Evolutionary conservation across 2,329 filamentous ascomycete genomes (phyloP).

Genomic region (Apiospora sp.): DNA sequence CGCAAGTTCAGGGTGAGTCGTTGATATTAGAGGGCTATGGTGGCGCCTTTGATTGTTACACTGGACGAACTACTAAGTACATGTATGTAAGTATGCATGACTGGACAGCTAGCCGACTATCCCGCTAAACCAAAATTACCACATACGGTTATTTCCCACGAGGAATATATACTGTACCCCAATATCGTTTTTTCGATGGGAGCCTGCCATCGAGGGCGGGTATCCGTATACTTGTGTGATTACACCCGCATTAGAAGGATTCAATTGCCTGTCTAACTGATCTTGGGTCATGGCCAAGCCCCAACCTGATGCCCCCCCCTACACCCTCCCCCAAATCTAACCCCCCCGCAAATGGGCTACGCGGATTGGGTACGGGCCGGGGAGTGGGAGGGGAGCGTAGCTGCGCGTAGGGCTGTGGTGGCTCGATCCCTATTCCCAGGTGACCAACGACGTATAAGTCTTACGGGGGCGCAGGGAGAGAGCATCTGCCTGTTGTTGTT

Average conservation of each 20-base stretch:
- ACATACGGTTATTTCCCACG: too few species aligned
- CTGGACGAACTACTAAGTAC: neutral
- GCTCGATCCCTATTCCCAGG: neutral
- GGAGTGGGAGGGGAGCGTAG: neutral
- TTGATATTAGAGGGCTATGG: neutral
- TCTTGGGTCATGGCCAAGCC: neutral
- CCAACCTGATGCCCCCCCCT: neutral
- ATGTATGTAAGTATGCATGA: too few species aligned
- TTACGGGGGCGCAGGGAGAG: slow-evolving; percentile 12
- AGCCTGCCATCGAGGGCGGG: neutral
- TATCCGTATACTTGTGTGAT: neutral
- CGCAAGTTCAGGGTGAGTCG: too few species aligned
- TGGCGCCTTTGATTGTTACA: neutral
- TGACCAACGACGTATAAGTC: neutral
- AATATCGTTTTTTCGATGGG: neutral
- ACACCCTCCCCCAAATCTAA: neutral
- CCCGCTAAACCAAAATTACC: too few species aligned
- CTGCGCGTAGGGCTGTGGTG: neutral
- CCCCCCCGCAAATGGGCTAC: neutral
- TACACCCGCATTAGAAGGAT: neutral
- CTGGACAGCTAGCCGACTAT: neutral
- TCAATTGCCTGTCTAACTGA: neutral
- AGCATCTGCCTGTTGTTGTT: neutral
- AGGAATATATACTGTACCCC: neutral
- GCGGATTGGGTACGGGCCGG: neutral